phyloP scores from a whole-genome alignment of 2,329 filamentous ascomycete genomes.

The Cladosporium sp. region DNA sequence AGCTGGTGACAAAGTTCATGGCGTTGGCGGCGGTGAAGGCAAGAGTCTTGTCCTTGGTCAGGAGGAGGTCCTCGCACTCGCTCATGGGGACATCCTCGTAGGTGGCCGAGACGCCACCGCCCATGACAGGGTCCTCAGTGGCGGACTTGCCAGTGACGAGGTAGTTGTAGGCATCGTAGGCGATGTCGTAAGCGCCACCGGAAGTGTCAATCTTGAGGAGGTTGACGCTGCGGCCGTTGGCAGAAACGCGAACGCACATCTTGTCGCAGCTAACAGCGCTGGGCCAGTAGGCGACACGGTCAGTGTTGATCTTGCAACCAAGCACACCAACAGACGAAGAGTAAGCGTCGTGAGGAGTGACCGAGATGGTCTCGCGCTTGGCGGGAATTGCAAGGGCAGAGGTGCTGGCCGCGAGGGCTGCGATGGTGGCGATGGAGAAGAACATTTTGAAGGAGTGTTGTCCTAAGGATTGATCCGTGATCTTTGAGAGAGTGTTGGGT shows the following conservation, averaged over 20 bases:
- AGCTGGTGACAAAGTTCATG: slow-evolving; percentile 57
- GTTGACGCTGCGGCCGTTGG: slow-evolving; percentile 54
- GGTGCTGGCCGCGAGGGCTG: slow-evolving; percentile 27
- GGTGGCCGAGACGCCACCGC: slow-evolving; percentile 56
- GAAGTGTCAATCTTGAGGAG: slow-evolving; percentile 62
- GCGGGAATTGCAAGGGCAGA: slow-evolving; percentile 23
- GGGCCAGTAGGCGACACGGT: slow-evolving; percentile 65
- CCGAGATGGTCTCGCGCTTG: slow-evolving; percentile 24
- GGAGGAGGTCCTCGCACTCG: slow-evolving; percentile 55
- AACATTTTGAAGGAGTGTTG: slow-evolving; percentile 23
- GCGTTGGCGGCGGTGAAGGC: slow-evolving; percentile 59
- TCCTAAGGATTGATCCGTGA: slow-evolving; percentile 8
- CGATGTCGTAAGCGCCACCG: slow-evolving; percentile 60
- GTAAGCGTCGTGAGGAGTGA: slow-evolving; percentile 60
- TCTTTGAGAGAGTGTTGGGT: slow-evolving; percentile 16
- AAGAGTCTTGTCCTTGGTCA: slow-evolving; percentile 49
- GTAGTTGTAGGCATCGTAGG: slow-evolving; percentile 64
- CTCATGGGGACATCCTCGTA: slow-evolving; percentile 53
- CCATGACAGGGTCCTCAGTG: slow-evolving; percentile 47
- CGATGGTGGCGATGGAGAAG: slow-evolving; percentile 25
- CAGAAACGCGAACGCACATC: slow-evolving; percentile 58
- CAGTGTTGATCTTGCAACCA: slow-evolving; percentile 63
- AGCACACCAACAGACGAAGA: slow-evolving; percentile 61
- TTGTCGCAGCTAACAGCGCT: slow-evolving; percentile 55
- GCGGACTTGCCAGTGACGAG: slow-evolving; percentile 56